Percentiles rank a stretch among this genome's conserved stretches.
These are phyloP conservation scores for Millerozyma acaciae DNA, from an alignment of 805 yeast species.

Conservation along the genomic window DNA sequence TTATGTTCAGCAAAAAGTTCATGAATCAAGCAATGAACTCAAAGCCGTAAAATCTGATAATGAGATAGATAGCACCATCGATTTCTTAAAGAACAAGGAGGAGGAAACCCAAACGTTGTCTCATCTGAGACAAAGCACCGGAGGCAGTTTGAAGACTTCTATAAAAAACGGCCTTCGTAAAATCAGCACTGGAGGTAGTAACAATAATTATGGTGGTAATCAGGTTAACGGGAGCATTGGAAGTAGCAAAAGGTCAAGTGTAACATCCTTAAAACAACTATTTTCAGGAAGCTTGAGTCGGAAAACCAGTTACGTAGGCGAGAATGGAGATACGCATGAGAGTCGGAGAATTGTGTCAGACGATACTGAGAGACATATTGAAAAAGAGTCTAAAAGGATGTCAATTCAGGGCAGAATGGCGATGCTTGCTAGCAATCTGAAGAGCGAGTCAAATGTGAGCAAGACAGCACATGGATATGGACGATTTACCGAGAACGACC, in stretches of 20 bases:
- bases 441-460: constrained; percentile 40
- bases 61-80: constrained; percentile 27
- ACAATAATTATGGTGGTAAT: constrained; percentile 10
- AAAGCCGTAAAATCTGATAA: constrained; percentile 14
- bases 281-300: constrained; percentile 23
- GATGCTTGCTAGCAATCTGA: constrained; percentile 40
- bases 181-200: constrained; percentile 38
- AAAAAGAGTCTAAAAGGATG: constrained; percentile 16
- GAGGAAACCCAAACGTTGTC: constrained; percentile 6
- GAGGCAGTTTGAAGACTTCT: constrained; percentile 35
- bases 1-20: constrained; percentile 30
- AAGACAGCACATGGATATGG: constrained; percentile 84
- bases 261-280: constrained; percentile 27
- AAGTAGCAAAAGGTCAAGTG: constrained; percentile 22
- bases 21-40: constrained; percentile 20
- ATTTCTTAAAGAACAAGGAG: constrained; percentile 32
- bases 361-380: neutral
- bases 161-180: constrained; percentile 32
- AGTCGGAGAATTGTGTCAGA: no score
- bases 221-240: constrained; percentile 17
- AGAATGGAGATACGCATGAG: constrained; percentile 1
- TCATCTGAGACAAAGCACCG: constrained; percentile 29
- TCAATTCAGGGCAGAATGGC: constrained; percentile 56
- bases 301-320: constrained; percentile 9
- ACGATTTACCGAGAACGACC: constrained; percentile 59